Base-by-base conservation (phyloP, 805 yeast genomes). In the Ogataea pilisensis region DNA sequence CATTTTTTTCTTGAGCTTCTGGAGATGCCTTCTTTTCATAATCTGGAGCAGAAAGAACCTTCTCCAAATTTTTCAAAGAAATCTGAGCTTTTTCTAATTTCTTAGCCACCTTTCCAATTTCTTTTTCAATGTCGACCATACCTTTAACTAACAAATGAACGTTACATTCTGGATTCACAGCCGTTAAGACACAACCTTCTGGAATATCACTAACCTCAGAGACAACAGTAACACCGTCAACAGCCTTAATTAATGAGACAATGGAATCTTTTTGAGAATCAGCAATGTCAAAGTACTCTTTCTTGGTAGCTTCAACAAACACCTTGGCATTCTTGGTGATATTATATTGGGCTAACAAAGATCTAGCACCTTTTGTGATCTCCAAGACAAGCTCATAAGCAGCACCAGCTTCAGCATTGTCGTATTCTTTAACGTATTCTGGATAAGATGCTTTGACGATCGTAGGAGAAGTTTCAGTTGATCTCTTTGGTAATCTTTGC, bases 401-500 rank as follows among this genome's bases (percentile, higher is more conserved):
- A 41, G 73, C 69, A 43, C 75, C 81, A 8, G 96, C 78, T 51
- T 74, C 71, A 21, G 57, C 70, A 55, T 90, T 80, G 60, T 78
- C 80, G 47, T 78, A 85, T 40, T 76, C 77, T 40, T 68, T 54
- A 39, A 70, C 69, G 64, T 70, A 82, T 41, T 65, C 75, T 42
- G 99, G 99, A 71, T 80, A 93, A 37, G 72, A 54, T 31, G 96
- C 95, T 60, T 78, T 78, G 38, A 80, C 81, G 62, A 93, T 88
- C 17, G 96, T 75, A 38, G 65, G 69, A 21, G 88, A 71, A 18
- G 67, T 66, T 55, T 86, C 96, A 39, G 80, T 69, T 7, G 78
- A 75, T 61, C 96, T 81, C 58, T 85, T 83, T 55, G 98, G 98
- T 58, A 93, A 72, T 68, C 98, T 86, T 72, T 93, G 99, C 97